Evolutionary conservation across 2,329 filamentous ascomycete species (phyloP).

Genomic region (Fusarium begoniae): DNA sequence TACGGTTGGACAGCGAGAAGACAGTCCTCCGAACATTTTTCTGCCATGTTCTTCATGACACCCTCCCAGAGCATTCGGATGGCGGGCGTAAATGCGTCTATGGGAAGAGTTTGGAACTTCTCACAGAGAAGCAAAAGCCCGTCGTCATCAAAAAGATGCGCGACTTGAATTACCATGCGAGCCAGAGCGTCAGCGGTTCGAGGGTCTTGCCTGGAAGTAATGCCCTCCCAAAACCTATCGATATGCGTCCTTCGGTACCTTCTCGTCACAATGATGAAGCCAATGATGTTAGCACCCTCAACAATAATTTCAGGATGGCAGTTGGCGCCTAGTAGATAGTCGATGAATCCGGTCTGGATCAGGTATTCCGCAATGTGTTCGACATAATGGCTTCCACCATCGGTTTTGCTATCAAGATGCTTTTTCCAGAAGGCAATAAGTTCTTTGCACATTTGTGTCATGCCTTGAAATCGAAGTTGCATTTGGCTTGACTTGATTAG

Average conservation of each 20-base stretch:
- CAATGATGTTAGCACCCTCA: conserved; percentile 83
- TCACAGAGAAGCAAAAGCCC: conserved; percentile 72
- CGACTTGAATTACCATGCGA: conserved; percentile 65
- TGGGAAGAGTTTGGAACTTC: conserved; percentile 73
- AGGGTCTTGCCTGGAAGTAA: conserved; percentile 83
- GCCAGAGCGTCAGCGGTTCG: conserved; percentile 84
- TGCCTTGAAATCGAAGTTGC: conserved; percentile 85
- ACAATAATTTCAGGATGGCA: conserved; percentile 91
- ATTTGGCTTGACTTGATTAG: conserved; percentile 87
- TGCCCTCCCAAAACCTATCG: conserved; percentile 84
- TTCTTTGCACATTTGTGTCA: conserved; percentile 76
- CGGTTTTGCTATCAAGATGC: conserved; percentile 56
- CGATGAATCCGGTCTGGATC: conserved; percentile 74
- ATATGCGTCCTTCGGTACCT: conserved; percentile 78
- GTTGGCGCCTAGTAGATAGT: conserved; percentile 88
- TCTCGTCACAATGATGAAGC: conserved; percentile 83
- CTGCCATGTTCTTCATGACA: conserved; percentile 60
- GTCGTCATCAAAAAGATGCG: conserved; percentile 58
- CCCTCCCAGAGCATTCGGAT: conserved; percentile 70
- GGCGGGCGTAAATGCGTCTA: conserved; percentile 68
- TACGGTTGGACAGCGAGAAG: conserved; percentile 55
- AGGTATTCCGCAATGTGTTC: conserved; percentile 76
- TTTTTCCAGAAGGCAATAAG: conserved; percentile 73
- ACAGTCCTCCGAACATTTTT: conserved; percentile 53
- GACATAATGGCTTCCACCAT: conserved; percentile 61